These are phyloP conservation scores for Jackrogersella minutella DNA, from an alignment of 495 filamentous ascomycete genomes.

Conservation along the genomic window DNA sequence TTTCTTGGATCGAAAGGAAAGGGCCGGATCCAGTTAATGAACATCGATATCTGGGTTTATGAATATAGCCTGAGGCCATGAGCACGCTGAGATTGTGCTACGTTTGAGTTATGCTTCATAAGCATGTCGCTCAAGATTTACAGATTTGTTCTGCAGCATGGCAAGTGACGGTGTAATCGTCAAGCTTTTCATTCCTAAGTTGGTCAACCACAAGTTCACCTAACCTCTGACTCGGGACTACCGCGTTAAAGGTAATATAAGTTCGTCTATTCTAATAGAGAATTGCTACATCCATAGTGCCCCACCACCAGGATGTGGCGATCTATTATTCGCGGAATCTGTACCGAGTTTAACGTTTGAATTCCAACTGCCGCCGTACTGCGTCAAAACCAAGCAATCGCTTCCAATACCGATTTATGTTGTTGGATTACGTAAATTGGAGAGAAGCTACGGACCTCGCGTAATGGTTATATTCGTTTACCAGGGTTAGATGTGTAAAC, in stretches of 20 bases:
- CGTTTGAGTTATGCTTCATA: too few relatives aligned
- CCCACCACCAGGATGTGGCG: background rate
- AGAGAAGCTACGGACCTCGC: background rate
- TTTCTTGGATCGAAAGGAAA: too few relatives aligned
- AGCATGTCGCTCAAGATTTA: too few relatives aligned
- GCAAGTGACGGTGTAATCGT: too few relatives aligned
- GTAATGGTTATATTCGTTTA: background rate
- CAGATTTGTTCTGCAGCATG: too few relatives aligned
- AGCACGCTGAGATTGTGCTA: too few relatives aligned
- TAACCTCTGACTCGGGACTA: background rate
- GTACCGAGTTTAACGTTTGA: background rate
- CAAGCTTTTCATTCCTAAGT: too few relatives aligned
- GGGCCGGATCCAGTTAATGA: too few relatives aligned
- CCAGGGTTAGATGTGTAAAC: background rate
- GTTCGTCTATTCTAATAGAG: background rate
- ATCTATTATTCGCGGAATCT: background rate
- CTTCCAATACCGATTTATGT: background rate
- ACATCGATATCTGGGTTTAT: too few relatives aligned
- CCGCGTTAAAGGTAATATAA: background rate
- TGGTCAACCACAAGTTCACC: too few relatives aligned
- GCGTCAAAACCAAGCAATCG: background rate
- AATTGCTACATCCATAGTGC: background rate
- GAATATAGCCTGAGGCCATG: too few relatives aligned
- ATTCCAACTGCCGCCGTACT: background rate
- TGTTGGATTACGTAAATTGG: background rate